A percentile compares a stretch with the other conserved stretches of the same genome.
Conservation (phyloP, 495 filamentous ascomycete species). For the Podospora didyma region DNA sequence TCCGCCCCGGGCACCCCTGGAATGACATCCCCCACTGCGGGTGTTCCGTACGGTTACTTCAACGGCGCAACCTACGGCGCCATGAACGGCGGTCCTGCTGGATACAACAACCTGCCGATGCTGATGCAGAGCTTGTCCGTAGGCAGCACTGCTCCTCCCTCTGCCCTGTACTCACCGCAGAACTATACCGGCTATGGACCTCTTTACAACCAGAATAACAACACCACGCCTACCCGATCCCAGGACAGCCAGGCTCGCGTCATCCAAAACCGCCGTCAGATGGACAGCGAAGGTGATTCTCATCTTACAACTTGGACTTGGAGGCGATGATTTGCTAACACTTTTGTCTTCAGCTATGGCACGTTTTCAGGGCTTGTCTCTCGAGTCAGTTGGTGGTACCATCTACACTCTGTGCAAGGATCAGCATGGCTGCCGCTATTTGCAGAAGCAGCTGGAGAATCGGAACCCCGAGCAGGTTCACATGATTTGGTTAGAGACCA, state of each 20-base stretch:
- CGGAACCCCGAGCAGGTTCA: slow-evolving; percentile 76
- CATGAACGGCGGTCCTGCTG: slow-evolving; percentile 13
- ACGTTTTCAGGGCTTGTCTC: slow-evolving; percentile 70
- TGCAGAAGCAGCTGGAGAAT: slow-evolving; percentile 97
- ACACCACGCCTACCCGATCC: slow-evolving; percentile 22
- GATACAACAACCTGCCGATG: slow-evolving; percentile 50
- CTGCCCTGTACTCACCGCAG: slow-evolving; percentile 42
- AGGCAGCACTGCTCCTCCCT: slow-evolving; percentile 29
- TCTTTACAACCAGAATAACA: slow-evolving; percentile 39
- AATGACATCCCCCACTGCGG: slow-evolving; percentile 29
- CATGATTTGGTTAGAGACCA: slow-evolving; percentile 89
- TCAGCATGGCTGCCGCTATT: slow-evolving; percentile 91
- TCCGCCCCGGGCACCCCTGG: slow-evolving; percentile 29
- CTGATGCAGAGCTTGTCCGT: slow-evolving; percentile 59
- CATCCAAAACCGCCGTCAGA: slow-evolving; percentile 62
- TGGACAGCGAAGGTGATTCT: slow-evolving; percentile 58
- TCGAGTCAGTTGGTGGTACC: slow-evolving; percentile 75
- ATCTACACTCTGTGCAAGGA: slow-evolving; percentile 91
- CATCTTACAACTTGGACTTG: not conserved
- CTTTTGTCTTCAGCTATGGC: slow-evolving; percentile 43
- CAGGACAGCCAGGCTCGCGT: slow-evolving; percentile 67
- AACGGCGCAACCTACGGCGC: slow-evolving; percentile 31
- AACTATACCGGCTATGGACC: slow-evolving; percentile 42
- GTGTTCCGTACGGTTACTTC: slow-evolving; percentile 35
- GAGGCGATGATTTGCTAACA: slow-evolving; percentile 16